Conservation (phyloP, 257 asterid species). For the Penstemon davidsonii region DNA sequence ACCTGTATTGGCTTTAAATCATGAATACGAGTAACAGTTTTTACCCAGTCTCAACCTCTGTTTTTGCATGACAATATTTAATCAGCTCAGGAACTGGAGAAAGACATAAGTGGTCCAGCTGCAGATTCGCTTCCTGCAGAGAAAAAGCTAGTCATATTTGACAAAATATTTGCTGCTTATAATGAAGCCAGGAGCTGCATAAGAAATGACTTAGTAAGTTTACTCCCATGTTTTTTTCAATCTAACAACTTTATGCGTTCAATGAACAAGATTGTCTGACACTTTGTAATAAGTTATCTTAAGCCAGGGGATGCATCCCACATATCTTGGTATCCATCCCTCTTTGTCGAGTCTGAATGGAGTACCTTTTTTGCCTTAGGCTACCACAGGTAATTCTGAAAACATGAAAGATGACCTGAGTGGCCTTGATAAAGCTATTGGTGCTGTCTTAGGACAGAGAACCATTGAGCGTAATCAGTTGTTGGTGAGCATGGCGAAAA, state of each 20-base stretch:
- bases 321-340: background rate
- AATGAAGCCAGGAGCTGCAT: slow-evolving; percentile 88
- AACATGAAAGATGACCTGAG: slow-evolving; percentile 85
- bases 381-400: slow-evolving; percentile 83
- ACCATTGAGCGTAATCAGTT: slow-evolving; percentile 93
- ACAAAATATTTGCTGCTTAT: slow-evolving; percentile 92
- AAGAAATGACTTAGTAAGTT: slow-evolving; percentile 77
- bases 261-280: background rate
- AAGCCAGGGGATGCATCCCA: background rate
- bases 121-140: slow-evolving; percentile 78
- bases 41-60: slow-evolving; percentile 30
- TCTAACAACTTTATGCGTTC: slow-evolving; percentile 1
- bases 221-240: slow-evolving; percentile 5
- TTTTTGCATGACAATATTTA: slow-evolving; percentile 30
- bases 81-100: slow-evolving; percentile 98
- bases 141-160: slow-evolving; percentile 71
- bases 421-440: slow-evolving; percentile 96
- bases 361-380: slow-evolving; percentile 47
- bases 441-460: slow-evolving; percentile 84
- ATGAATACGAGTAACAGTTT: slow-evolving; percentile 17
- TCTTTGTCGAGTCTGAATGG: slow-evolving; percentile 26
- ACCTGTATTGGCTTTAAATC: slow-evolving; percentile 13
- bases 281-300: slow-evolving; percentile 5
- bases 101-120: slow-evolving; percentile 73
- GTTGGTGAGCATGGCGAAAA: slow-evolving; percentile 78